A percentile compares a stretch with the other conserved stretches of the same genome.
phyloP scores from a whole-genome alignment of 192 early-diverging fungal genomes.

The Phycomyces nitens region DNA sequence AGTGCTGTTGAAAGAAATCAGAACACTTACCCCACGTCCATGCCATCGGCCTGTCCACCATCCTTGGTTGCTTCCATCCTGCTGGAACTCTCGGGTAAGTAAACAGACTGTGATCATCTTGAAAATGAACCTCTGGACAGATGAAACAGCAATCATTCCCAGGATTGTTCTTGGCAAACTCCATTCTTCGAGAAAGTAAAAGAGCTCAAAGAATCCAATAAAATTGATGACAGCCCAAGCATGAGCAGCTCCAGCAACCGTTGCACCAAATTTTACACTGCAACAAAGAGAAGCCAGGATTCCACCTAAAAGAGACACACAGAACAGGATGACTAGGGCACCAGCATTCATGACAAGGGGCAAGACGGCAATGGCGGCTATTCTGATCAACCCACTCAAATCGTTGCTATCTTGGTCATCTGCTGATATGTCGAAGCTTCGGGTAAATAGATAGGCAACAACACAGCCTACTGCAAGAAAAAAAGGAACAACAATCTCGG shows the following conservation, averaged over 20 bases:
- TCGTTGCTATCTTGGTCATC: constrained; percentile 19
- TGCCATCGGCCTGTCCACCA: constrained; percentile 90
- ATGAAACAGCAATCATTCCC: constrained; percentile 61
- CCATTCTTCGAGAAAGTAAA: constrained; percentile 73
- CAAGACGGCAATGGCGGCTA: constrained; percentile 59
- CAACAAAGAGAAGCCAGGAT: constrained; percentile 52
- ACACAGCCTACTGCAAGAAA: constrained; percentile 58
- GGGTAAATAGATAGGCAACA: constrained; percentile 61
- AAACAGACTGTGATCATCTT: constrained; percentile 66
- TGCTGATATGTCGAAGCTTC: constrained; percentile 45
- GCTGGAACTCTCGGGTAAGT: constrained; percentile 76
- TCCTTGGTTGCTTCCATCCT: constrained; percentile 71
- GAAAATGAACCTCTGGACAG: constrained; percentile 70
- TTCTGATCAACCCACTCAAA: constrained; percentile 51
- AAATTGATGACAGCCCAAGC: constrained; percentile 59
- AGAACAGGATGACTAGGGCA: constrained; percentile 55
- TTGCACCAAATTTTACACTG: constrained; percentile 61
- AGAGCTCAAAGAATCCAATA: constrained; percentile 57
- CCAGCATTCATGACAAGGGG: constrained; percentile 69
- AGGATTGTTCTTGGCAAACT: constrained; percentile 57
- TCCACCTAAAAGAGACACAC: constrained; percentile 60
- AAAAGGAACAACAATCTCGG: constrained; percentile 69
- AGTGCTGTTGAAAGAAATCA: neutral
- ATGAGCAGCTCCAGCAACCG: constrained; percentile 66
- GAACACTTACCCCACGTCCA: constrained; percentile 51